phyloP scores from a whole-genome alignment of 2,329 filamentous ascomycete species.

The Gaeumannomyces sp. region DNA sequence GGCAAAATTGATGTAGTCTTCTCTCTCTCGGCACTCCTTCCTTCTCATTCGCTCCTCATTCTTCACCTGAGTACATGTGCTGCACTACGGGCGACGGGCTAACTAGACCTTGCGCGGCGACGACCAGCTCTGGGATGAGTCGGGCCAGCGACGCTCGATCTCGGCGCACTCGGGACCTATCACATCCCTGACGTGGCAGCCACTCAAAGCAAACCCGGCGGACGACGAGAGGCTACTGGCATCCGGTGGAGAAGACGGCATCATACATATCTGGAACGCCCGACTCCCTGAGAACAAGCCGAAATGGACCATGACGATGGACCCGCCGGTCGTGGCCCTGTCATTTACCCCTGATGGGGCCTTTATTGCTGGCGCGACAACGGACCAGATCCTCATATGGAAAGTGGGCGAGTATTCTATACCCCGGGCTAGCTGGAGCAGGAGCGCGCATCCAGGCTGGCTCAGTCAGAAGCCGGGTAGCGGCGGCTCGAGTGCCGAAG shows the following conservation, averaged over 20 bases:
- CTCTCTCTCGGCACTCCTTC: not conserved
- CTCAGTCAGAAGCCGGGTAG: conserved; percentile 48
- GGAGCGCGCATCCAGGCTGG: conserved; percentile 50
- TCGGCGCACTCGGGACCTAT: conserved; percentile 53
- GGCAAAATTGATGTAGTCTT: conserved; percentile 54
- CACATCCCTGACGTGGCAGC: conserved; percentile 56
- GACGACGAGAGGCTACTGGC: conserved; percentile 53
- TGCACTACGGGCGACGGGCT: too few species aligned
- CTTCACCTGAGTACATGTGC: not conserved
- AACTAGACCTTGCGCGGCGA: not conserved
- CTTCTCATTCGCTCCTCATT: not conserved
- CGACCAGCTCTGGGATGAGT: conserved; percentile 47
- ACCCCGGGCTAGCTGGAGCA: conserved; percentile 55
- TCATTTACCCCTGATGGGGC: conserved; percentile 58
- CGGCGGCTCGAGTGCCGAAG: conserved; percentile 50
- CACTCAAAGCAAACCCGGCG: conserved; percentile 32
- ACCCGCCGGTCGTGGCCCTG: conserved; percentile 49
- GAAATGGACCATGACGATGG: conserved; percentile 56
- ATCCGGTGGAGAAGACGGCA: conserved; percentile 56
- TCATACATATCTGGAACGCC: conserved; percentile 58
- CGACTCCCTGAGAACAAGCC: conserved; percentile 47
- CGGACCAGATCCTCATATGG: conserved; percentile 55
- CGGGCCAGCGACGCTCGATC: conserved; percentile 48
- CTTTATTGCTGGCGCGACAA: conserved; percentile 57
- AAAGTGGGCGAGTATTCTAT: conserved; percentile 54